Percentiles rank a stretch among this genome's conserved stretches.
Evolutionary conservation across 2,329 filamentous ascomycete species (phyloP).

Genomic region (Daldinia eschscholtzii): DNA sequence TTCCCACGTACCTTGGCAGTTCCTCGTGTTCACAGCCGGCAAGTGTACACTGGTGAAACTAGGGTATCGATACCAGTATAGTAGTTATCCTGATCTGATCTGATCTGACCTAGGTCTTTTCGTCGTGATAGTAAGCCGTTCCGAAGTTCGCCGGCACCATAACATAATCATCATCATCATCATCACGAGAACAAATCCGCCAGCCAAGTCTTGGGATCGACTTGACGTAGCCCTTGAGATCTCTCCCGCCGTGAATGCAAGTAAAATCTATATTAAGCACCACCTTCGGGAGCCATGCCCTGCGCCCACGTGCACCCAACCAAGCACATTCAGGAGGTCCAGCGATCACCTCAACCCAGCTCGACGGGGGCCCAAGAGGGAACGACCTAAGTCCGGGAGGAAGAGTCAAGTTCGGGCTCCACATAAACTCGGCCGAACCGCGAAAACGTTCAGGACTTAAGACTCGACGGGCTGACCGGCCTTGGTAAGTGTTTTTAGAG

Average conservation of each 20-base stretch:
- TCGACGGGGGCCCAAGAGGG: background rate
- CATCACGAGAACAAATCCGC: background rate
- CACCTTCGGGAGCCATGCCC: background rate
- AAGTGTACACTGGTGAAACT: background rate
- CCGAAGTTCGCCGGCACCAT: background rate
- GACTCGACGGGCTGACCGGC: background rate
- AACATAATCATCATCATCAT: background rate
- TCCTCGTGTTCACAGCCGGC: background rate
- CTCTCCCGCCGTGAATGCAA: background rate
- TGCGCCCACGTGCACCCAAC: background rate
- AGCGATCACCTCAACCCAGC: background rate
- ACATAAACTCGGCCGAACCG: slow-evolving; percentile 11
- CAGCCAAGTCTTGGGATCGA: background rate
- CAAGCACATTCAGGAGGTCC: background rate
- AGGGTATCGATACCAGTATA: background rate
- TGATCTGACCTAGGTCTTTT: too few relatives aligned
- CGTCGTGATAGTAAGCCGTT: slow-evolving; percentile 3
- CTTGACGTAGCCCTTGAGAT: background rate
- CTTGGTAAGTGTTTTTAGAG: background rate
- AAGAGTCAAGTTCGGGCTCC: slow-evolving; percentile 1
- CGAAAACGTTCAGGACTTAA: background rate
- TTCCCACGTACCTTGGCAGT: background rate
- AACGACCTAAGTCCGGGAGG: background rate
- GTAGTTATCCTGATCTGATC: background rate
- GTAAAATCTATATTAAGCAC: background rate